Percentiles rank a stretch among this genome's conserved stretches.
Conservation (phyloP, 495 filamentous ascomycete genomes). For the Penicillium dipodomyicola region DNA sequence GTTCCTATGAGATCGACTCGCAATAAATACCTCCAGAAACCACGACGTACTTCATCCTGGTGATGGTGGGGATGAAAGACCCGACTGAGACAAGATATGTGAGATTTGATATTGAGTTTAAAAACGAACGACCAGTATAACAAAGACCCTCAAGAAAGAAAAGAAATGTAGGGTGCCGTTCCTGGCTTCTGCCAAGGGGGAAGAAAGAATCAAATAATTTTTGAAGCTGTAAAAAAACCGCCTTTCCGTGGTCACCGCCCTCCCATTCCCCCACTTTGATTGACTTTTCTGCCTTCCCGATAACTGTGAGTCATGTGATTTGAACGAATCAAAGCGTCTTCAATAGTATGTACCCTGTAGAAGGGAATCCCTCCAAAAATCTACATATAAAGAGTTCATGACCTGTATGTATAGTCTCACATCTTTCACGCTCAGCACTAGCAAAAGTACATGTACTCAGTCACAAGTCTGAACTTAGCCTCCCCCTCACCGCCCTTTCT, state of each 20-base stretch:
- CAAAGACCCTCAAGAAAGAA: slow-evolving; percentile 8
- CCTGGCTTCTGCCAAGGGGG: slow-evolving; percentile 24
- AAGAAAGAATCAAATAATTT: slow-evolving; percentile 15
- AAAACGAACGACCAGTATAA: not conserved
- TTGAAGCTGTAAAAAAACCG: slow-evolving; percentile 12
- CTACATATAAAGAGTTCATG: no score
- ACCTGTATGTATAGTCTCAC: not conserved
- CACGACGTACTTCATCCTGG: slow-evolving; percentile 29
- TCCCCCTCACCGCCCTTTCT: slow-evolving; percentile 5
- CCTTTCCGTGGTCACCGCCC: slow-evolving; percentile 20
- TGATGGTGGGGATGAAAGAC: slow-evolving; percentile 6
- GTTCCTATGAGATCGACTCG: not conserved
- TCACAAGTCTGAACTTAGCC: not conserved
- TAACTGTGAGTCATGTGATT: slow-evolving; percentile 15
- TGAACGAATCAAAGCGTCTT: not conserved
- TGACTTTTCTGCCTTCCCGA: slow-evolving; percentile 4
- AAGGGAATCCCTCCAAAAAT: not conserved
- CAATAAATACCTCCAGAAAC: slow-evolving; percentile 27
- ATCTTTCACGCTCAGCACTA: not conserved
- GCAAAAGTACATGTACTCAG: not conserved
- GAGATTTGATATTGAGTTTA: slow-evolving; percentile 6
- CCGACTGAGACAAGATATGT: not conserved
- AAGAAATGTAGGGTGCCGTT: slow-evolving; percentile 25
- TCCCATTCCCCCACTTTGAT: slow-evolving; percentile 19
- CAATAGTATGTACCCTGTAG: not conserved